Conservation (phyloP, 257 asterid species). For the Knoxia roxburghii region DNA sequence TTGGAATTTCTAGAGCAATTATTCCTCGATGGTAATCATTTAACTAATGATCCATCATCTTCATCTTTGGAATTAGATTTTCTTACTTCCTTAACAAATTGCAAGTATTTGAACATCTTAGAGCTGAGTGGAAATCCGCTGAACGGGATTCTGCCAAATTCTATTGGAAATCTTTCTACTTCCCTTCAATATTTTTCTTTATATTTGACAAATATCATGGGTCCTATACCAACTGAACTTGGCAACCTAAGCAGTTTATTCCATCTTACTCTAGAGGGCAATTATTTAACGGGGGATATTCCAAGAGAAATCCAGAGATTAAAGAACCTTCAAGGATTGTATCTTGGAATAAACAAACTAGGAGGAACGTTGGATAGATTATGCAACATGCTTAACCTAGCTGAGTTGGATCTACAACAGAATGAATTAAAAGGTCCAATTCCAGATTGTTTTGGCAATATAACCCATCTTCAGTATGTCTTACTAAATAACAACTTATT, state of each 20-base stretch:
- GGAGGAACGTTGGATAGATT: background rate
- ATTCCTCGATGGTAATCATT: background rate
- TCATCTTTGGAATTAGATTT: background rate
- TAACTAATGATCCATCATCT: background rate
- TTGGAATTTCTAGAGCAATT: constrained; percentile 10
- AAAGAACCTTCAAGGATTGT: background rate
- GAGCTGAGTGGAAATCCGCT: background rate
- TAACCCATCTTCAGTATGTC: background rate
- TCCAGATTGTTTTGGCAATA: constrained; percentile 18
- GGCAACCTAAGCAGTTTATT: background rate
- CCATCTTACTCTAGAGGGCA: background rate
- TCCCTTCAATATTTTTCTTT: background rate
- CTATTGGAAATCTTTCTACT: constrained; percentile 6
- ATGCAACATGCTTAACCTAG: constrained; percentile 20
- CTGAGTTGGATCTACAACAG: background rate
- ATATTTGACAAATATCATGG: background rate
- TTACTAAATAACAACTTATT: background rate
- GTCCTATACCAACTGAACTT: background rate
- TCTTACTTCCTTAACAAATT: background rate
- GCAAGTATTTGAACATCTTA: background rate
- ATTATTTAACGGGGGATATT: background rate
- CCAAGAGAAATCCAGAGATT: background rate
- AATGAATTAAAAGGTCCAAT: constrained; percentile 23
- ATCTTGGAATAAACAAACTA: background rate
- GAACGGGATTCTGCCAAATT: constrained; percentile 3